These are phyloP conservation scores for Nidularia pulvinata DNA, from an alignment of 768 basidiomycete species.

Conservation along the genomic window DNA sequence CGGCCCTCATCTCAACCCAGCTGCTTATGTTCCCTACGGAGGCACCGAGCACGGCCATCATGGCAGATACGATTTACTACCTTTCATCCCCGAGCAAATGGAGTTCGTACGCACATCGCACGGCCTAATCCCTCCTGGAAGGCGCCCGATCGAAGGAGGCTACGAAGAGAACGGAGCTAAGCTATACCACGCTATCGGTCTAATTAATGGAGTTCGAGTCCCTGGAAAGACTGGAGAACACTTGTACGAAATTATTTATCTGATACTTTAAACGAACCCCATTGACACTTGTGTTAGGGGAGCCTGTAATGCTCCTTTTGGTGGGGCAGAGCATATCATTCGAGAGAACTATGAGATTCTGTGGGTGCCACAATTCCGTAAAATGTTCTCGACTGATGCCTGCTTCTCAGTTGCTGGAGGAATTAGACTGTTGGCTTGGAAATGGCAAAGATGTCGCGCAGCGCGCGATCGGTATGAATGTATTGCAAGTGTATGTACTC, in stretches of 20 bases:
- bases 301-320: slow-evolving; percentile 33
- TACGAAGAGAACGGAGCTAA: slow-evolving; percentile 69
- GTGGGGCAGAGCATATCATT: slow-evolving; percentile 29
- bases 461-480: too few relatives aligned
- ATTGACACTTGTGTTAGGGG: slow-evolving; percentile 14
- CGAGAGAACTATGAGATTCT: slow-evolving; percentile 33
- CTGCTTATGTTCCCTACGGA: slow-evolving; percentile 61
- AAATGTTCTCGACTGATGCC: neutral
- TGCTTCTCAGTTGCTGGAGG: neutral
- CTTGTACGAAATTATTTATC: slow-evolving; percentile 42
- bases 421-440: neutral
- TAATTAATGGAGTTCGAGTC: slow-evolving; percentile 50
- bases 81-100: slow-evolving; percentile 67
- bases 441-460: too few relatives aligned
- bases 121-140: slow-evolving; percentile 58
- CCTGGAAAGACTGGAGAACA: slow-evolving; percentile 78
- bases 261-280: neutral
- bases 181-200: slow-evolving; percentile 67
- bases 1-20: slow-evolving; percentile 50
- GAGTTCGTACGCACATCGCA: slow-evolving; percentile 68
- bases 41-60: slow-evolving; percentile 58
- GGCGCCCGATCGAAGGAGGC: slow-evolving; percentile 68
- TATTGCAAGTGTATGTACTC: too few relatives aligned
- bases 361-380: slow-evolving; percentile 18
- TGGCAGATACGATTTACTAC: slow-evolving; percentile 76